These are phyloP conservation scores for Agrocybe pediades DNA, from an alignment of 768 basidiomycete genomes.

Conservation along the genomic window DNA sequence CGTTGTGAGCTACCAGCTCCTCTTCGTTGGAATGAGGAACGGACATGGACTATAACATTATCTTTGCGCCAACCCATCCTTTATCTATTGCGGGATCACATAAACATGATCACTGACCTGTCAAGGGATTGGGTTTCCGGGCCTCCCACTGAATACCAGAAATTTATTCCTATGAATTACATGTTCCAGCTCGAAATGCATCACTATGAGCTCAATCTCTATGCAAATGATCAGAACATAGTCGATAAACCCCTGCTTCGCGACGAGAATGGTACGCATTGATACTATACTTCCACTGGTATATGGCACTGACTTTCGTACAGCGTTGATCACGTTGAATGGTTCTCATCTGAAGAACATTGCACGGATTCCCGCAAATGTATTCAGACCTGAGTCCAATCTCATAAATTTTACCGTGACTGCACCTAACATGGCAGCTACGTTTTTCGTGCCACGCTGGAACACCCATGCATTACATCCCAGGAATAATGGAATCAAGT, in stretches of 20 bases:
- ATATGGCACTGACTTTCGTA: conserved; percentile 1
- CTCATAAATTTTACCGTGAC: conserved; percentile 66
- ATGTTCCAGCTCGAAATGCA: conserved; percentile 66
- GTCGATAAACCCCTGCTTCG: conserved; percentile 82
- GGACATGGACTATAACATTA: conserved; percentile 80
- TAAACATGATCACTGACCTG: conserved; percentile 94
- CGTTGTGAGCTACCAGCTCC: conserved; percentile 79
- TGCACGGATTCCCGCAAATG: conserved; percentile 65
- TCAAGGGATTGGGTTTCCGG: conserved; percentile 90
- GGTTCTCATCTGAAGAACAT: conserved; percentile 57
- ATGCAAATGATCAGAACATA: conserved; percentile 95
- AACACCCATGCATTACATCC: conserved; percentile 79
- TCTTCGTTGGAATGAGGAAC: conserved; percentile 76
- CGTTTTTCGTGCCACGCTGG: conserved; percentile 83
- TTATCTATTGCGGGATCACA: conserved; percentile 87
- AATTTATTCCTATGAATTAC: conserved; percentile 86
- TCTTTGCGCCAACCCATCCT: conserved; percentile 72
- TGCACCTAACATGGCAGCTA: conserved; percentile 55
- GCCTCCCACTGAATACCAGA: conserved; percentile 75
- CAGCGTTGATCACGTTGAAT: conserved; percentile 73
- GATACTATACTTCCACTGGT: background rate
- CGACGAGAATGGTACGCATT: conserved; percentile 80
- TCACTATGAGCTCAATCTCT: conserved; percentile 77
- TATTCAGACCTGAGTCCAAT: conserved; percentile 71
- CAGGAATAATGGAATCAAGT: conserved; percentile 55